Evolutionary conservation across 768 basidiomycete genomes (phyloP), one percentile per base, ranked within the genome.

Genomic region (Lepiota brunneoincarnata): DNA sequence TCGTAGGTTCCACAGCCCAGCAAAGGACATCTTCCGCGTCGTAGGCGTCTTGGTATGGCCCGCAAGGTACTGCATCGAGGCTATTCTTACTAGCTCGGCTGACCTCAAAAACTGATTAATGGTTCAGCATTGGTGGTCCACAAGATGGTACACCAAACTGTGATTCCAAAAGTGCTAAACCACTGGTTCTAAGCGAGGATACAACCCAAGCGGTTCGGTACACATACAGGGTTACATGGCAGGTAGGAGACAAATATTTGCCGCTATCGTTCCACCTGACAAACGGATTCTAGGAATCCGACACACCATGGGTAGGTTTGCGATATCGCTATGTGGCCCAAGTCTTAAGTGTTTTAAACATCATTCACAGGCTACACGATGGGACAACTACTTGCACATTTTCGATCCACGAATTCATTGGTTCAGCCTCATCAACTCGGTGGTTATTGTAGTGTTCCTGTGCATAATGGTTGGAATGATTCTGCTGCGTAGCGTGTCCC

Each of bases 341-440:
- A 39, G 43, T 36, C 35, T 6, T 38, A 9, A 55, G 23, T 42
- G 6, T 58, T 37, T 4, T n/a, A 53, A 43, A 26, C 15, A 10
- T 5, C 36, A 51, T 37, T 17, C 58, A 14, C 71, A 93, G 92
- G 95, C 93, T 4, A 91, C 94, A 3, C 79, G 96, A 47, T 98
- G 96, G 95, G 96, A 98, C 66, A 89, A 88, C 62, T 98, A 98
- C 66, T 82, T 98, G 17, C 92, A 93, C 62, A 89, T 96, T 49
- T 91, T 93, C 60, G 93, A 95, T 63, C 93, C 92, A 41, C 83
- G 86, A 47, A 97, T 98, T 54, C 96, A 98, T 70, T 96, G 94
- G 91, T 94, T 98, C 73, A 92, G 89, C 62, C 77, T 98, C 47
- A 79, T 96, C 64, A 98, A 98, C 69, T 95, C 94, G 1, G 70